phyloP scores from a whole-genome alignment of 331 rosid species.

The Spiraea crenata region DNA sequence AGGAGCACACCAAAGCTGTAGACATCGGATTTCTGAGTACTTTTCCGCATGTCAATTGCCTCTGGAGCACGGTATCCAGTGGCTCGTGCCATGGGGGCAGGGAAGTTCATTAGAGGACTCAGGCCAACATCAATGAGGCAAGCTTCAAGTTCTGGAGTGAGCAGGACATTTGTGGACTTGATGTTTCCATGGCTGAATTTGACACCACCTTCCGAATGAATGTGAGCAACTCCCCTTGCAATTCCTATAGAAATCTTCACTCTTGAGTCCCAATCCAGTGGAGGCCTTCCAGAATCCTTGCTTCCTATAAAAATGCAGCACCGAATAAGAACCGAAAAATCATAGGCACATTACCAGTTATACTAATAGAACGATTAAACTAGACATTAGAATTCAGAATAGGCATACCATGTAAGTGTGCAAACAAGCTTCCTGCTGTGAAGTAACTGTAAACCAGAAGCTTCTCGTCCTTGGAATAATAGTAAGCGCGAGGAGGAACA shows the following conservation, averaged over 20 bases:
- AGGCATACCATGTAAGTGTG: slow-evolving; percentile 64
- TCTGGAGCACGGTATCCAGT: slow-evolving; percentile 85
- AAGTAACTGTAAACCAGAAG: slow-evolving; percentile 71
- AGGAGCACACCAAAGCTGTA: slow-evolving; percentile 93
- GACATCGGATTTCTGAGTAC: slow-evolving; percentile 76
- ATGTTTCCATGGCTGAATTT: slow-evolving; percentile 83
- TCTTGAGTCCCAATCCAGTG: slow-evolving; percentile 81
- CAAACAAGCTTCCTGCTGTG: slow-evolving; percentile 72
- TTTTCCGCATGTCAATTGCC: slow-evolving; percentile 58
- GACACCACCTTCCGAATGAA: slow-evolving; percentile 59
- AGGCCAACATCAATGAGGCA: slow-evolving; percentile 70
- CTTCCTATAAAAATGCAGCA: slow-evolving; percentile 41
- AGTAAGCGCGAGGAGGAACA: slow-evolving; percentile 67
- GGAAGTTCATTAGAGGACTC: slow-evolving; percentile 58
- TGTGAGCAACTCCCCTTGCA: slow-evolving; percentile 74
- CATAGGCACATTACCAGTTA: not conserved
- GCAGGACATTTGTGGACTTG: slow-evolving; percentile 81
- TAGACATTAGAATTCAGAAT: not conserved
- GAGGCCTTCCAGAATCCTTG: slow-evolving; percentile 60
- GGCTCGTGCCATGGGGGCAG: slow-evolving; percentile 56
- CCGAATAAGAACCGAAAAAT: not conserved
- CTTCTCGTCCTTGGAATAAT: slow-evolving; percentile 85
- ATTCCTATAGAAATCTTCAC: slow-evolving; percentile 59
- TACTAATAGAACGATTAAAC: not conserved
- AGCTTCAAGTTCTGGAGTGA: slow-evolving; percentile 58